Evolutionary conservation across 2,329 filamentous ascomycete species (phyloP).

Genomic region (Escovopsis sp.): DNA sequence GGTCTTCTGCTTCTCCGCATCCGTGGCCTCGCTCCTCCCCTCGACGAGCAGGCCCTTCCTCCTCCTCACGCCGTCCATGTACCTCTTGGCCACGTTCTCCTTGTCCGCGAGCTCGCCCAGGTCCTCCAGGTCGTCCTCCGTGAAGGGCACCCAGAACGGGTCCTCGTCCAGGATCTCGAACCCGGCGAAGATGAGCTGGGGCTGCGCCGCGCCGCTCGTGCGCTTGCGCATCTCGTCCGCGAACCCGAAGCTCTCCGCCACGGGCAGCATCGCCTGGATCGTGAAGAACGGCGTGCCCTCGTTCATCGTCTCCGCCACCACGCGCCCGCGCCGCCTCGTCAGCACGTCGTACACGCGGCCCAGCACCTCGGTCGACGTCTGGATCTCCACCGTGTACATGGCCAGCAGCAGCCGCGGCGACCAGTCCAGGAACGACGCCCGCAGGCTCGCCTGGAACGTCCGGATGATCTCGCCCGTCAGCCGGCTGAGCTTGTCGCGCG

Average conservation of each 20-base stretch:
- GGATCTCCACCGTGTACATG: constrained; percentile 97
- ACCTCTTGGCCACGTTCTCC: constrained; percentile 91
- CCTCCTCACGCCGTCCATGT: constrained; percentile 78
- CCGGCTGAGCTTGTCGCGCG: constrained; percentile 55
- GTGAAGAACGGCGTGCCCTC: constrained; percentile 96
- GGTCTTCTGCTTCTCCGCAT: constrained; percentile 84
- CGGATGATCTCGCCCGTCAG: constrained; percentile 90
- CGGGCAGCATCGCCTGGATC: constrained; percentile 74
- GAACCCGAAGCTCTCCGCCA: constrained; percentile 93
- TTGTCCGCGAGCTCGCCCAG: constrained; percentile 82
- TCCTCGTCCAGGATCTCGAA: constrained; percentile 91
- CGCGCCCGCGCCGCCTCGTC: constrained; percentile 79
- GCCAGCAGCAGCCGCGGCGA: constrained; percentile 86
- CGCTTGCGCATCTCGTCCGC: constrained; percentile 92
- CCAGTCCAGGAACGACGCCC: constrained; percentile 85
- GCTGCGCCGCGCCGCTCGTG: constrained; percentile 77
- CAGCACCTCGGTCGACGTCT: constrained; percentile 88
- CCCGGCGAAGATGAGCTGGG: constrained; percentile 84
- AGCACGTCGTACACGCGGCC: constrained; percentile 95
- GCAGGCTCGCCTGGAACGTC: constrained; percentile 70
- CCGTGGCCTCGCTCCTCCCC: constrained; percentile 60
- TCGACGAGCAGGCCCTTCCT: constrained; percentile 81
- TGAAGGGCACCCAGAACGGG: constrained; percentile 94
- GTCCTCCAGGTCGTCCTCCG: constrained; percentile 93
- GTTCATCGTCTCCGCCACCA: constrained; percentile 82